These are phyloP conservation scores for Phaffomyces thermotolerans DNA, from an alignment of 805 yeast genomes.

Conservation along the genomic window DNA sequence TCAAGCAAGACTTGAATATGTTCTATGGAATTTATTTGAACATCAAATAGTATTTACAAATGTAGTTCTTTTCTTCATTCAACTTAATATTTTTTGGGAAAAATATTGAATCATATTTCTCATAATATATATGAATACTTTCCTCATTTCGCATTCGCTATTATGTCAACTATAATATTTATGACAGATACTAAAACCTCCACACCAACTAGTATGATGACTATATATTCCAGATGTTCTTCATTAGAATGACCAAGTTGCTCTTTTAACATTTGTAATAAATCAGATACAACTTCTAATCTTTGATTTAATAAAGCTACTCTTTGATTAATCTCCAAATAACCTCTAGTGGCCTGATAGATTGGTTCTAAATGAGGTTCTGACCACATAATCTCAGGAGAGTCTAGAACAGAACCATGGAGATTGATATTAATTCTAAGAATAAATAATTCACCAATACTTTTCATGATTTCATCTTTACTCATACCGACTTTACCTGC, in stretches of 20 bases:
- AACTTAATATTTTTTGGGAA: no score
- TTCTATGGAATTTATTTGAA: no score
- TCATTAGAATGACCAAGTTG: slow-evolving; percentile 93
- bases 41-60: no score
- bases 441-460: slow-evolving; percentile 92
- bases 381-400: slow-evolving; percentile 98
- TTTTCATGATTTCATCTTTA: slow-evolving; percentile 92
- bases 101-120: no score
- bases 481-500: slow-evolving; percentile 94
- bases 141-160: slow-evolving; percentile 25
- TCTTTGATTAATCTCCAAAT: slow-evolving; percentile 89
- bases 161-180: slow-evolving; percentile 61
- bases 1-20: neutral
- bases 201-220: slow-evolving; percentile 83
- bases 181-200: slow-evolving; percentile 85
- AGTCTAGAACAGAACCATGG: slow-evolving; percentile 85
- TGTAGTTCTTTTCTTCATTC: no score
- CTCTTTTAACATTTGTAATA: slow-evolving; percentile 92
- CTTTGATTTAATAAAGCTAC: slow-evolving; percentile 87
- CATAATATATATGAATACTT: neutral
- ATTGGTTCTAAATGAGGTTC: slow-evolving; percentile 97
- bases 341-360: slow-evolving; percentile 94
- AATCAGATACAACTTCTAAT: slow-evolving; percentile 86
- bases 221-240: slow-evolving; percentile 86
- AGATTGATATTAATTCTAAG: slow-evolving; percentile 73